Evolutionary conservation across 208 protist species (phyloP).

Genomic region (Acanthamoeba healyi): DNA sequence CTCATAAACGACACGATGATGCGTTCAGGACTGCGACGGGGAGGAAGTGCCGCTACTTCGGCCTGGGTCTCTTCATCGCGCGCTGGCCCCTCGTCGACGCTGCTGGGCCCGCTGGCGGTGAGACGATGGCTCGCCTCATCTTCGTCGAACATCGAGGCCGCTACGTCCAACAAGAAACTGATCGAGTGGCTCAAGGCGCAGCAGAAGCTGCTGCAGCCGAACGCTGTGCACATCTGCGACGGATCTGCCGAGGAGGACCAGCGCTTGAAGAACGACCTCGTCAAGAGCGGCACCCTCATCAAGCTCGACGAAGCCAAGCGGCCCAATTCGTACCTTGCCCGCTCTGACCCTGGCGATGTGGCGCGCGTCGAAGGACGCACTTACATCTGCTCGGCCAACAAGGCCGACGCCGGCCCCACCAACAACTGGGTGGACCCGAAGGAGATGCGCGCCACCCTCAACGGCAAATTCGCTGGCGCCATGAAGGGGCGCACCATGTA

Average conservation of each 20-base stretch:
- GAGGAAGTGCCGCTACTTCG: not conserved
- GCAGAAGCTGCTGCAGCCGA: constrained; percentile 78
- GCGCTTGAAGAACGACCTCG: constrained; percentile 54
- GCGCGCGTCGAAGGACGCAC: constrained; percentile 88
- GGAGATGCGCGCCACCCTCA: constrained; percentile 85
- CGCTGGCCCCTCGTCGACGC: not conserved
- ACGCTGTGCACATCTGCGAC: constrained; percentile 82
- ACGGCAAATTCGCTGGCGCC: constrained; percentile 78
- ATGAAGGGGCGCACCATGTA: constrained; percentile 91
- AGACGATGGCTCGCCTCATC: not conserved
- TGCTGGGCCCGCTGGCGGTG: not conserved
- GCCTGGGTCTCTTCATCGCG: not conserved
- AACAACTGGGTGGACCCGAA: constrained; percentile 89
- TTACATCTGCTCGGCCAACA: constrained; percentile 85
- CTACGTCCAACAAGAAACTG: constrained; percentile 79
- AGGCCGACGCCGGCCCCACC: constrained; percentile 88
- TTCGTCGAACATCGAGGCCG: constrained; percentile 18
- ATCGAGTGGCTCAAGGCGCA: constrained; percentile 79
- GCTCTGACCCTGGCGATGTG: constrained; percentile 89
- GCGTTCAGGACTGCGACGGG: not conserved
- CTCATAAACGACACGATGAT: not conserved
- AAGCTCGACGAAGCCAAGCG: constrained; percentile 82
- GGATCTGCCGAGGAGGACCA: constrained; percentile 78
- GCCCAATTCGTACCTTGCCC: constrained; percentile 87
- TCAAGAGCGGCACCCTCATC: constrained; percentile 76